Evolutionary conservation across 2,329 filamentous ascomycete species (phyloP).

Genomic region (Plectosphaerella cucumerina): DNA sequence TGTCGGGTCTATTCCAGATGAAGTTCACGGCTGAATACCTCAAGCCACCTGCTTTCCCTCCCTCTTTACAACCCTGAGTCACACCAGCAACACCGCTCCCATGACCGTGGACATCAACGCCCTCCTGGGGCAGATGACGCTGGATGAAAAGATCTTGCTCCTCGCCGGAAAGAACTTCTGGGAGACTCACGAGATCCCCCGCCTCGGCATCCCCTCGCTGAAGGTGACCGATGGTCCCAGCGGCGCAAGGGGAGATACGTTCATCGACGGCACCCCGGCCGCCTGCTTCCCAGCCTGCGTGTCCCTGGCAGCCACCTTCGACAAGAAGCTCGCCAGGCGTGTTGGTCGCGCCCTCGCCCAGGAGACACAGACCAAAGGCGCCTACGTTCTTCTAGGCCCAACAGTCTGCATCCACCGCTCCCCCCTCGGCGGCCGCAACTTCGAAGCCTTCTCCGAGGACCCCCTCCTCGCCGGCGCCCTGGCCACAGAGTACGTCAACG

Average conservation of each 20-base stretch:
- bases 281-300: slow-evolving; percentile 5
- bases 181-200: slow-evolving; percentile 4
- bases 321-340: slow-evolving; percentile 16
- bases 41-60: background rate
- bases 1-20: no score
- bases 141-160: slow-evolving; percentile 13
- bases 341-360: slow-evolving; percentile 13
- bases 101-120: slow-evolving; percentile 8
- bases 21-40: no score
- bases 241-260: slow-evolving; percentile 3
- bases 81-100: background rate
- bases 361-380: background rate
- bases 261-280: slow-evolving; percentile 3
- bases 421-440: slow-evolving; percentile 35
- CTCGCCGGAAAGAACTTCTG: slow-evolving; percentile 11
- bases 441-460: slow-evolving; percentile 36
- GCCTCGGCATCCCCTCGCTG: background rate
- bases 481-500: slow-evolving; percentile 12
- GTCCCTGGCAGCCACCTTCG: slow-evolving; percentile 20
- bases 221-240: slow-evolving; percentile 4
- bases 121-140: slow-evolving; percentile 9
- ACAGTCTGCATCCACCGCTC: slow-evolving; percentile 39
- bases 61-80: background rate
- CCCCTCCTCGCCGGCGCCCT: slow-evolving; percentile 33
- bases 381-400: slow-evolving; percentile 26